Evolutionary conservation across 2,329 filamentous ascomycete species (phyloP), one percentile per base, ranked within the genome.

Genomic region (Magnaporthales sp.): DNA sequence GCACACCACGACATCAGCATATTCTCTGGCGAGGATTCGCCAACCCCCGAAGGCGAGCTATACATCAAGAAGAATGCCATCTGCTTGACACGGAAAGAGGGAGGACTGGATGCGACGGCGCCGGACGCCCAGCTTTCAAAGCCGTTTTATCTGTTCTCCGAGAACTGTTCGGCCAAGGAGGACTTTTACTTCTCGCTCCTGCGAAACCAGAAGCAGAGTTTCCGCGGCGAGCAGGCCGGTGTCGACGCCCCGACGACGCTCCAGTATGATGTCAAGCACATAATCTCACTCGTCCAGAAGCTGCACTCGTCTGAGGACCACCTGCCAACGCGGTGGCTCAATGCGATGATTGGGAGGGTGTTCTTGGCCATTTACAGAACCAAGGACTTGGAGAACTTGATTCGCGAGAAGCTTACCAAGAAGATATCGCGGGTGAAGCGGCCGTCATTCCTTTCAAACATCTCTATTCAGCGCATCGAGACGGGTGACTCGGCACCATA

Each of bases 151-250:
- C 82, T 99, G 4, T 99, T 98, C 77, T 96, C 92, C 0, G 93
- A 98, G 71, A 97, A 96, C 73, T 92, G 92, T 75, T 97, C 93
- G 0, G 92, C 95, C 62, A 99, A 99, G 77, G 95, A 99, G 77
- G 95, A 99, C 75, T 98, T 99, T 78, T 99, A 99, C 76, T 94
- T 97, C 77, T 91, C 94, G 13, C 82, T 99, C 71, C 81, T 99
- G 54, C 88, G 89, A 72, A 96, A 93, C 70, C 91, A 96, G 74
- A 89, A 93, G 71, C 88, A 89, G 72, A 84, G 85, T 19, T 82
- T 86, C 67, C 82, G 83, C 54, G 79, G 81, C 2, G 80, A 81
- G 26, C 80, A 65, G 24, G 60, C 24, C 27, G 54, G 54, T 13
- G 56, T 83, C 66, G 80, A 81, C 24, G 84, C 88, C 0, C 92